Evolutionary conservation across 192 early-diverging fungal species (phyloP).

Genomic region (Endogone sp.): DNA sequence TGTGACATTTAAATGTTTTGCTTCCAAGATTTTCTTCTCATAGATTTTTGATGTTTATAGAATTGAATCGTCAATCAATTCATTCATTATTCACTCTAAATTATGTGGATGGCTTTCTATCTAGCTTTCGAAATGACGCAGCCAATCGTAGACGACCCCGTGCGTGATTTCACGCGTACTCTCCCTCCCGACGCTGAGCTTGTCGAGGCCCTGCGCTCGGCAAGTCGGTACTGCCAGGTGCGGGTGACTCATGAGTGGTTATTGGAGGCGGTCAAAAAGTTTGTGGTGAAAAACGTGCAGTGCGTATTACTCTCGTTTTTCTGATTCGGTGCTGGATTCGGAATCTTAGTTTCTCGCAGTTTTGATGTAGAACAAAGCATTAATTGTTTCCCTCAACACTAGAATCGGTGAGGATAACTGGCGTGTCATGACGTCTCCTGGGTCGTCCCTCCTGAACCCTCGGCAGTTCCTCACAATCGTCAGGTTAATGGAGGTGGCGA

Average conservation of each 20-base stretch:
- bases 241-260: slow-evolving; percentile 45
- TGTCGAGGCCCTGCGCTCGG: slow-evolving; percentile 29
- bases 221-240: slow-evolving; percentile 43
- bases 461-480: slow-evolving; percentile 55
- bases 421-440: slow-evolving; percentile 74
- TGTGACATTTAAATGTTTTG: background rate
- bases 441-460: slow-evolving; percentile 67
- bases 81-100: too few relatives aligned
- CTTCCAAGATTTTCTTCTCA: background rate
- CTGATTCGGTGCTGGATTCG: too few relatives aligned
- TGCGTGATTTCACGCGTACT: slow-evolving; percentile 25
- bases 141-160: slow-evolving; percentile 27
- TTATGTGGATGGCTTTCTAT: too few relatives aligned
- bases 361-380: background rate
- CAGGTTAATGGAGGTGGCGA: slow-evolving; percentile 40
- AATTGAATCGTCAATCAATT: too few relatives aligned
- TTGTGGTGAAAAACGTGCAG: slow-evolving; percentile 44
- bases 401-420: slow-evolving; percentile 69
- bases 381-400: background rate
- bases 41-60: background rate
- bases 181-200: slow-evolving; percentile 25
- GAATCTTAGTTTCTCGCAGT: too few relatives aligned
- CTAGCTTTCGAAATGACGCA: slow-evolving; percentile 29
- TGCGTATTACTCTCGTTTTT: slow-evolving; percentile 5
- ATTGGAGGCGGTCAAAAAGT: slow-evolving; percentile 34